These are phyloP conservation scores for Cystobasidium sp. DNA, from an alignment of 1,284 basidiomycete genomes.

Conservation along the genomic window DNA sequence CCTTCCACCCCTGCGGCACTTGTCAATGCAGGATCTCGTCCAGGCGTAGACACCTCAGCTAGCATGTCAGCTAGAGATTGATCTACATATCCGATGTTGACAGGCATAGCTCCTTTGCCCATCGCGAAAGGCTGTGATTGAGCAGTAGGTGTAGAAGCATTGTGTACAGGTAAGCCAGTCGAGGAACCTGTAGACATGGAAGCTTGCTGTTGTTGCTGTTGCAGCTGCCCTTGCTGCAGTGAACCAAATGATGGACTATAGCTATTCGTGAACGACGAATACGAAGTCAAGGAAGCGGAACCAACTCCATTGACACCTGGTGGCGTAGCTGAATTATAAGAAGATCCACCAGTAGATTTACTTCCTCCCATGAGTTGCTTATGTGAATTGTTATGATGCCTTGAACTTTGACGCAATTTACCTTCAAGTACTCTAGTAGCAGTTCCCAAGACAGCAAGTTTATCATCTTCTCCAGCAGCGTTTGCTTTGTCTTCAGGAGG, in stretches of 20 bases:
- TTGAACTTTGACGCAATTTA: constrained; percentile 17
- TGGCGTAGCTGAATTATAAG: neutral
- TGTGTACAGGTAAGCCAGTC: neutral
- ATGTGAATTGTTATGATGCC: neutral
- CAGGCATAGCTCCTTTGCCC: constrained; percentile 29
- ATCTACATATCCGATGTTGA: constrained; percentile 27
- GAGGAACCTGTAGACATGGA: neutral
- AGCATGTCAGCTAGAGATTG: constrained; percentile 17
- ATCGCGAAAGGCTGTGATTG: constrained; percentile 22
- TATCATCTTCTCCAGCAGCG: constrained; percentile 22
- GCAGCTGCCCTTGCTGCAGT: neutral
- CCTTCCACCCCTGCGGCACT: neutral
- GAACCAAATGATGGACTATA: neutral
- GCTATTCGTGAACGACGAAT: neutral
- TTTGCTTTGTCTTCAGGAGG: constrained; percentile 19
- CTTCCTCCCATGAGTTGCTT: neutral
- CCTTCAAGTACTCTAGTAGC: constrained; percentile 38
- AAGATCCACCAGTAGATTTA: neutral
- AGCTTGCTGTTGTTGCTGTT: neutral
- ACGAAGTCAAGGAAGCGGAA: neutral
- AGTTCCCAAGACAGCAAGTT: constrained; percentile 31
- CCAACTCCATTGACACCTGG: neutral
- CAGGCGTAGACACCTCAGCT: constrained; percentile 24
- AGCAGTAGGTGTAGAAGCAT: constrained; percentile 20
- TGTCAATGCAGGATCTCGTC: constrained; percentile 7